Percentiles rank a stretch among this genome's conserved stretches.
phyloP scores from a whole-genome alignment of 441 rosid species.

The Melastoma candidum region DNA sequence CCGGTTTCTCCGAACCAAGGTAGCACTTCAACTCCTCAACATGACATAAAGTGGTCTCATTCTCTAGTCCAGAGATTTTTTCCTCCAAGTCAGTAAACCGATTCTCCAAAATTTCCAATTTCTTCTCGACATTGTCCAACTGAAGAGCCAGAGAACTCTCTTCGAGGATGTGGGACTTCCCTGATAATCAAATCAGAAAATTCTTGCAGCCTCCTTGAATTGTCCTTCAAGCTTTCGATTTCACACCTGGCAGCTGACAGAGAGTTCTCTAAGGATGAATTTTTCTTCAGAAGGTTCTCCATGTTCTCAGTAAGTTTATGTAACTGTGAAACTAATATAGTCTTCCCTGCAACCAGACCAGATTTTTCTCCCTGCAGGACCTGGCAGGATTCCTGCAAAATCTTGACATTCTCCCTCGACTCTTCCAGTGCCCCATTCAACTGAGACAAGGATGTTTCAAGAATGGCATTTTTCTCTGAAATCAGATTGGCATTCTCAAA shows the following conservation, averaged over 20 bases:
- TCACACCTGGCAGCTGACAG: conserved; percentile 49
- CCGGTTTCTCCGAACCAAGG: conserved; percentile 56
- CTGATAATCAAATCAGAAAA: conserved; percentile 42
- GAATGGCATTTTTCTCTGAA: conserved; percentile 43
- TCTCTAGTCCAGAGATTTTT: conserved; percentile 34
- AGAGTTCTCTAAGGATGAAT: conserved; percentile 39
- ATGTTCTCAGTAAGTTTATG: conserved; percentile 57
- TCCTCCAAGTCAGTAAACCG: conserved; percentile 49
- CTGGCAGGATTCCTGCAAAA: conserved; percentile 49
- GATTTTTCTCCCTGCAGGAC: conserved; percentile 56
- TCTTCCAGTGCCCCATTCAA: conserved; percentile 36
- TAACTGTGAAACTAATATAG: conserved; percentile 72
- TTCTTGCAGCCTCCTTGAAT: conserved; percentile 56
- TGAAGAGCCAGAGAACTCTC: conserved; percentile 40
- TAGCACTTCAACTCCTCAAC: conserved; percentile 53
- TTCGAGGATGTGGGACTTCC: conserved; percentile 35
- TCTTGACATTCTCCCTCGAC: conserved; percentile 35
- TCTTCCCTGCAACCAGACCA: conserved; percentile 36
- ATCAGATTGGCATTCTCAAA: conserved; percentile 35
- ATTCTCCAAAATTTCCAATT: conserved; percentile 53
- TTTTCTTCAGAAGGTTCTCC: conserved; percentile 56
- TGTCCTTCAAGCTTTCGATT: conserved; percentile 51
- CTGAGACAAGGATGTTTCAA: conserved; percentile 42
- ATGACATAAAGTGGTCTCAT: conserved; percentile 30
- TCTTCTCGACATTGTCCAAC: conserved; percentile 42